Evolutionary conservation across 768 basidiomycete genomes (phyloP), one percentile per base, ranked within the genome.

Genomic region (Russula ochroleuca): DNA sequence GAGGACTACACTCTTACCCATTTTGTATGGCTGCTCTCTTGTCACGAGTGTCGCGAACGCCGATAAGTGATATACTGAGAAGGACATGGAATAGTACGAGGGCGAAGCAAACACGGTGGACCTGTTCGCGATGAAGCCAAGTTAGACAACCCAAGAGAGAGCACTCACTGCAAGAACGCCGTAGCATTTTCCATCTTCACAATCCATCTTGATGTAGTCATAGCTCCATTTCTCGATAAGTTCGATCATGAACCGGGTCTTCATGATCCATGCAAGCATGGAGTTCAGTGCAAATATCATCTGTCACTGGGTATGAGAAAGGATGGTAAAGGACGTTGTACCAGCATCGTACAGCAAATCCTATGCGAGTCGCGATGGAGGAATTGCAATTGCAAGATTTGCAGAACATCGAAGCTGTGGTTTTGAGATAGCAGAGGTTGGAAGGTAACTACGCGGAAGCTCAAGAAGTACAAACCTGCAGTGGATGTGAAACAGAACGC

Each of bases 361-460:
- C 95, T 62, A 98, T 88, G 71, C 95, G 88, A 49, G 95, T 98
- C 0, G 97, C 97, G 69, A 99, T 98, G 0, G 94, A 96, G 10
- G 94, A 96, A 73, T 98, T 98, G 78, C 97, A 99, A 73, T 98
- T 98, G 76, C 96, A 99, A 37, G 91, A 94, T 80, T 97, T 98
- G 83, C 87, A 94, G 78, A 97, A 92, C 84, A 96, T 94, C 40
- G 92, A 94, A 4, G 95, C 94, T 86, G 76, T 70, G n/a, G 67
- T 72, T 60, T 31, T 23, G 41, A 51, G 40, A 33, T 35, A 25
- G 15, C 19, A 33, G 21, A 37, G 41, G 40, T 56, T 53, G 56
- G 35, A 70, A 68, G 67, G 57, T 37, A 48, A 40, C 9, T 14
- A 15, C 45, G 53, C 40, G 37, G n/a, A 38, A 47, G 62, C n/a